Conservation (phyloP, 768 basidiomycete species). For the Suillus fuscotomentosus region DNA sequence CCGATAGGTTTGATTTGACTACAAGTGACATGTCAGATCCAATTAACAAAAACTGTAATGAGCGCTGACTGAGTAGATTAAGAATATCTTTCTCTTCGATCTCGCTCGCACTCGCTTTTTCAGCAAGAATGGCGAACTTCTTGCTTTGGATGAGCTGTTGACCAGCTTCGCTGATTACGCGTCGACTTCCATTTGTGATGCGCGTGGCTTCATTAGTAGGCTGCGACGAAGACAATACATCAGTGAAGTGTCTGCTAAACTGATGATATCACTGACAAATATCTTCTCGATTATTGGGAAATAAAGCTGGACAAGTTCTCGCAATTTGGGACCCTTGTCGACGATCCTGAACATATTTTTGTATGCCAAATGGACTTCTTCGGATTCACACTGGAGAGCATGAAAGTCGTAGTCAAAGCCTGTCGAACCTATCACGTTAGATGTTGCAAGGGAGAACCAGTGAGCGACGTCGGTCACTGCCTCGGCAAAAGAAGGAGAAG, state of each 20-base stretch:
- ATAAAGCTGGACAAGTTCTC: too few species aligned
- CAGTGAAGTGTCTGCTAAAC: not conserved
- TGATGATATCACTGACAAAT: constrained; percentile 35
- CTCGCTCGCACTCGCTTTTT: constrained; percentile 29
- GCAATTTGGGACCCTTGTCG: too few species aligned
- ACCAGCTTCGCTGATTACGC: constrained; percentile 40
- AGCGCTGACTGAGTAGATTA: constrained; percentile 43
- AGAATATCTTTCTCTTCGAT: constrained; percentile 46
- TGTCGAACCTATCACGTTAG: too few species aligned
- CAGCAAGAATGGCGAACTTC: constrained; percentile 35
- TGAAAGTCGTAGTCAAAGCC: too few species aligned
- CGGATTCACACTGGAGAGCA: too few species aligned
- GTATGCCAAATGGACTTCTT: too few species aligned
- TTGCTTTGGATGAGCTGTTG: constrained; percentile 43
- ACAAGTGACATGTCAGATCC: constrained; percentile 6
- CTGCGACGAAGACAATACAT: constrained; percentile 25
- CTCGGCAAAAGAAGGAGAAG: constrained; percentile 7
- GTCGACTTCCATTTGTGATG: constrained; percentile 37
- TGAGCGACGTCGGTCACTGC: constrained; percentile 47
- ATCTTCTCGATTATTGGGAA: constrained; percentile 38
- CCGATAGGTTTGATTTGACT: constrained; percentile 63
- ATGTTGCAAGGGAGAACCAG: constrained; percentile 31
- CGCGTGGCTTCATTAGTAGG: constrained; percentile 38
- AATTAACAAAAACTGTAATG: not conserved
- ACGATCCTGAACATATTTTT: too few species aligned